Percentiles rank a stretch among this genome's conserved stretches.
These are phyloP conservation scores for Fusarium sp. DNA, from an alignment of 2,329 filamentous ascomycete genomes.

Conservation along the genomic window DNA sequence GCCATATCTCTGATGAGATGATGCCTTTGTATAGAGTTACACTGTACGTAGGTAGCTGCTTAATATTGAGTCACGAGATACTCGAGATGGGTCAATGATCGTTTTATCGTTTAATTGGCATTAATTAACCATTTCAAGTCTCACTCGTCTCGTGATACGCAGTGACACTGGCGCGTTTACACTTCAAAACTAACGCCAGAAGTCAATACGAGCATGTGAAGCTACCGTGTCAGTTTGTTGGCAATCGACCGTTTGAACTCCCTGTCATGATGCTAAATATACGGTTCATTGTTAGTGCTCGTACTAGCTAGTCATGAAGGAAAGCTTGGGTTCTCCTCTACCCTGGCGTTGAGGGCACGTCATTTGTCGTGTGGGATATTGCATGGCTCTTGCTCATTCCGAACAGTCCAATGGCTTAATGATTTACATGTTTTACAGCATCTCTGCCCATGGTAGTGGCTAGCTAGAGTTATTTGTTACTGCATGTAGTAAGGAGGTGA, in stretches of 20 bases:
- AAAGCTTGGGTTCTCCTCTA: not conserved
- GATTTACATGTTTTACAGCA: not conserved
- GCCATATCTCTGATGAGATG: not conserved
- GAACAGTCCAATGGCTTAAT: conserved; percentile 10
- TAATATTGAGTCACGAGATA: not conserved
- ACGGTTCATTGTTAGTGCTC: conserved; percentile 26
- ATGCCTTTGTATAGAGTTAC: not conserved
- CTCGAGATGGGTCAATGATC: not conserved
- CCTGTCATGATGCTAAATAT: not conserved
- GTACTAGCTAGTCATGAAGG: conserved; percentile 29
- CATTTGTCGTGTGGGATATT: conserved; percentile 21
- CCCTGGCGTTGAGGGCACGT: conserved; percentile 18
- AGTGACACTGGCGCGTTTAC: not conserved
- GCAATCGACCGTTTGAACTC: conserved; percentile 15
- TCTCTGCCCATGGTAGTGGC: not conserved
- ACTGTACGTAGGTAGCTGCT: not conserved
- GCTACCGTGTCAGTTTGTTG: not conserved
- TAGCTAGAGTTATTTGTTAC: conserved; percentile 1
- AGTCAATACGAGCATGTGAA: not conserved
- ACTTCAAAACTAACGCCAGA: not conserved
- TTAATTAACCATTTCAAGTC: not conserved
- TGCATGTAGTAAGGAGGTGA: not conserved
- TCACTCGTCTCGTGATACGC: not conserved
- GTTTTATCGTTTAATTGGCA: not conserved
- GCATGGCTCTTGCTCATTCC: conserved; percentile 2